These are phyloP conservation scores for Arachnopeziza araneosa DNA, from an alignment of 2,329 filamentous ascomycete species.

Conservation along the genomic window DNA sequence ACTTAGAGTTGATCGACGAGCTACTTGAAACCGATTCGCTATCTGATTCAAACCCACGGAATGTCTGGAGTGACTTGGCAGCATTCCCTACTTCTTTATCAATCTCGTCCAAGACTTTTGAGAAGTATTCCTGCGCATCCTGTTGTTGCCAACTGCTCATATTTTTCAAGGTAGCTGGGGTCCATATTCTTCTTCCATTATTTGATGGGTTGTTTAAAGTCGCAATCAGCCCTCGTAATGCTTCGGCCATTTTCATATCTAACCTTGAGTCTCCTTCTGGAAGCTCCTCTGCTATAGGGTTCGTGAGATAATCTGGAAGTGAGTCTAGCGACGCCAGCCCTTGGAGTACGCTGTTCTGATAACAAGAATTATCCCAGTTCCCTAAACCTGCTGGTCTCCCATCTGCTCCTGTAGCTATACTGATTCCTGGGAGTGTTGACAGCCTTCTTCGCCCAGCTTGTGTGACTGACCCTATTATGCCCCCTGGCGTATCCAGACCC, in stretches of 20 bases:
- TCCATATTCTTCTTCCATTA: slow-evolving; percentile 75
- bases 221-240: slow-evolving; percentile 52
- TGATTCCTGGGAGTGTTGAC: slow-evolving; percentile 38
- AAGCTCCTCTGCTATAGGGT: slow-evolving; percentile 30
- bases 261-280: slow-evolving; percentile 12
- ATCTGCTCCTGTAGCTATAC: slow-evolving; percentile 35
- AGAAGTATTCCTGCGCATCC: slow-evolving; percentile 96
- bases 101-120: slow-evolving; percentile 78
- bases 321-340: slow-evolving; percentile 70
- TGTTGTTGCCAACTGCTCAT: slow-evolving; percentile 97
- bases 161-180: slow-evolving; percentile 72
- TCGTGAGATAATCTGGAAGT: slow-evolving; percentile 60
- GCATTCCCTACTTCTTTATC: slow-evolving; percentile 67
- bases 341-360: slow-evolving; percentile 93
- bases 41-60: slow-evolving; percentile 23
- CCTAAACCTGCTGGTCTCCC: slow-evolving; percentile 64
- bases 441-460: slow-evolving; percentile 52
- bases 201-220: slow-evolving; percentile 65
- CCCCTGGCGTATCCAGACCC: slow-evolving; percentile 47
- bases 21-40: not conserved
- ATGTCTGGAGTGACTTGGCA: slow-evolving; percentile 21
- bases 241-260: slow-evolving; percentile 30
- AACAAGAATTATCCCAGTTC: slow-evolving; percentile 94
- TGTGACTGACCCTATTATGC: slow-evolving; percentile 52
- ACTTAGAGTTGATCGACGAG: not conserved